Conservation (phyloP, 2,329 filamentous ascomycete species). For the Phyllosticta paracitricarpa region DNA sequence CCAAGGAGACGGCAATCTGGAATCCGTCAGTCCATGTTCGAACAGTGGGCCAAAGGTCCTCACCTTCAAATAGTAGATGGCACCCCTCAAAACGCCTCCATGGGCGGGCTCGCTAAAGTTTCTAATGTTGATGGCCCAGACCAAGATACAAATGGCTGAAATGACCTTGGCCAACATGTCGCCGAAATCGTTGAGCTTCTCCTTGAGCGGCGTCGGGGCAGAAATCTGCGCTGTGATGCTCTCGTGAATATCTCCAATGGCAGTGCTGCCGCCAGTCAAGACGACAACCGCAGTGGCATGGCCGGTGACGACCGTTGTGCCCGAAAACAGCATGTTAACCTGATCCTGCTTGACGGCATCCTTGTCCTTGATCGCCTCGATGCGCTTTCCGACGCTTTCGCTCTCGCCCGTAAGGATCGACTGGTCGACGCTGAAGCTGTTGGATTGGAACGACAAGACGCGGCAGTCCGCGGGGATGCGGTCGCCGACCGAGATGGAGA, state of each 20-base stretch:
- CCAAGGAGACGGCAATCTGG: conserved; percentile 86
- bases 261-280: conserved; percentile 78
- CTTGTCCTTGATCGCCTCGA: conserved; percentile 56
- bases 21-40: background rate
- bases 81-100: conserved; percentile 89
- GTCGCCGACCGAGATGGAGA: conserved; percentile 81
- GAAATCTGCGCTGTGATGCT: conserved; percentile 98
- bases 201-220: conserved; percentile 91
- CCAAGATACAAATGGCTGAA: conserved; percentile 87
- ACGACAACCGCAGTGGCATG: conserved; percentile 87
- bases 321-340: conserved; percentile 95
- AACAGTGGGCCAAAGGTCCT: background rate
- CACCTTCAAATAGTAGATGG: conserved; percentile 92
- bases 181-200: conserved; percentile 98
- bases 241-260: conserved; percentile 97
- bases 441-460: conserved; percentile 82
- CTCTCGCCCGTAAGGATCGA: conserved; percentile 96
- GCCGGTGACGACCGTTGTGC: conserved; percentile 91
- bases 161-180: conserved; percentile 96
- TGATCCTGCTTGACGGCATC: conserved; percentile 96
- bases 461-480: conserved; percentile 93
- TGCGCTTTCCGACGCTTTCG: conserved; percentile 88
- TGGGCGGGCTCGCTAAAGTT: conserved; percentile 94
- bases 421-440: conserved; percentile 94
- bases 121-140: conserved; percentile 97